A percentile compares a stretch with the other conserved stretches of the same genome.
Evolutionary conservation across 2,329 filamentous ascomycete species (phyloP).

Genomic region (Neonectria faginata): DNA sequence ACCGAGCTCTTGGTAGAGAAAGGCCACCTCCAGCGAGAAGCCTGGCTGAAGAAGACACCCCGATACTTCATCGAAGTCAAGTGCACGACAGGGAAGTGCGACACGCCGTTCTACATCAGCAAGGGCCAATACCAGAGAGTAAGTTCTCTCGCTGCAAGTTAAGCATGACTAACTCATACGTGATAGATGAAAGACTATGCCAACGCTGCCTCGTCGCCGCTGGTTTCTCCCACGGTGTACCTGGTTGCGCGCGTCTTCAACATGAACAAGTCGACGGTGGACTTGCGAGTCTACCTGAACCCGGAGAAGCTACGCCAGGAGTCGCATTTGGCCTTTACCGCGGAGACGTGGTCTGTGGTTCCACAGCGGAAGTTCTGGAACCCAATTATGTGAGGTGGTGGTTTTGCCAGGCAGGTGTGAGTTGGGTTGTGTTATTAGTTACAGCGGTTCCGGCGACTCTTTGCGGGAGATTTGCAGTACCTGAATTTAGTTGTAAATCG

Average conservation of each 20-base stretch:
- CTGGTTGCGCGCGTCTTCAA: constrained; percentile 56
- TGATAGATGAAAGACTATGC: constrained; percentile 42
- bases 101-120: constrained; percentile 61
- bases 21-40: constrained; percentile 47
- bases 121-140: constrained; percentile 57
- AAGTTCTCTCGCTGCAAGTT: constrained; percentile 21
- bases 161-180: not conserved
- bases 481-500: not conserved
- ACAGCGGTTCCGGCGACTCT: not conserved
- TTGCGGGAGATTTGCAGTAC: not conserved
- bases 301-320: constrained; percentile 46
- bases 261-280: constrained; percentile 47
- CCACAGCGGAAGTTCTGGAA: constrained; percentile 9
- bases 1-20: constrained; percentile 51
- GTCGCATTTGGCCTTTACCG: constrained; percentile 39
- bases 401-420: not conserved
- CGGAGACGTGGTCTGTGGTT: constrained; percentile 33
- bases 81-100: constrained; percentile 53
- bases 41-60: constrained; percentile 47
- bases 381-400: not conserved
- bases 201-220: constrained; percentile 1
- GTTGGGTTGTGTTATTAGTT: not conserved
- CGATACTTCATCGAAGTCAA: constrained; percentile 65
- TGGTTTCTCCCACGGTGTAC: constrained; percentile 48
- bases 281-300: constrained; percentile 54